Evolutionary conservation across 1,284 basidiomycete species (phyloP), one percentile per base, ranked within the genome.

Genomic region (Trichosporon sp.): DNA sequence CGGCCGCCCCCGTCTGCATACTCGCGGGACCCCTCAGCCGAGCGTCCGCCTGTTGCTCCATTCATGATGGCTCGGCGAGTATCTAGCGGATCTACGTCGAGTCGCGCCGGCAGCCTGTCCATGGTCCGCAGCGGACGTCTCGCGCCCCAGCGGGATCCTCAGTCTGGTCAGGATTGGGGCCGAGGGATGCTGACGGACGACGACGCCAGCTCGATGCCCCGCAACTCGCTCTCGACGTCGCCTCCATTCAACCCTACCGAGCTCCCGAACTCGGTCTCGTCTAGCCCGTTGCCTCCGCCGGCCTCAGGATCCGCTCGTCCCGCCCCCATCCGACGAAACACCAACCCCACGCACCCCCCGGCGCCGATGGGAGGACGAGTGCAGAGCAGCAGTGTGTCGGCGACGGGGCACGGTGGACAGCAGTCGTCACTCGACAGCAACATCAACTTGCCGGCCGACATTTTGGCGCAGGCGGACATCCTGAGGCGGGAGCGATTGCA

Each of bases 381-480:
- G 25, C 49, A 31, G 9, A 54, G 49, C 49, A 54, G 49, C 25
- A 54, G 49, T 54, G 49, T 54, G 16, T 54, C 49, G 49, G 13
- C 49, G 14, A 29, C 49, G 11, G 49, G 49, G 25, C 49, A 54
- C 31, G 49, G 27, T n/a, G 27, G 27, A 27, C 49, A 54, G 14
- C 49, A 54, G 49, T 54, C 49, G 6, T n/a, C n/a, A n/a, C 49
- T 54, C 27, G 49, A 54, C 25, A 27, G 49, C 16, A 23, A 57
- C 36, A 63, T 65, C 46, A 63, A 32, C 31, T 52, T 68, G 1
- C 62, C 67, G 10, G 52, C 62, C 10, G 91, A 93, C 75, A 94
- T 94, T 58, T 84, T 92, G 71, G 83, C 87, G 25, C 89, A 92
- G 72, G 90, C 91, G 0, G 91, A 93, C 70, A 87, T 87, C 69